These are phyloP conservation scores for Mychonastes homosphaera DNA, from an alignment of 139 green algal genomes.

Conservation along the genomic window DNA sequence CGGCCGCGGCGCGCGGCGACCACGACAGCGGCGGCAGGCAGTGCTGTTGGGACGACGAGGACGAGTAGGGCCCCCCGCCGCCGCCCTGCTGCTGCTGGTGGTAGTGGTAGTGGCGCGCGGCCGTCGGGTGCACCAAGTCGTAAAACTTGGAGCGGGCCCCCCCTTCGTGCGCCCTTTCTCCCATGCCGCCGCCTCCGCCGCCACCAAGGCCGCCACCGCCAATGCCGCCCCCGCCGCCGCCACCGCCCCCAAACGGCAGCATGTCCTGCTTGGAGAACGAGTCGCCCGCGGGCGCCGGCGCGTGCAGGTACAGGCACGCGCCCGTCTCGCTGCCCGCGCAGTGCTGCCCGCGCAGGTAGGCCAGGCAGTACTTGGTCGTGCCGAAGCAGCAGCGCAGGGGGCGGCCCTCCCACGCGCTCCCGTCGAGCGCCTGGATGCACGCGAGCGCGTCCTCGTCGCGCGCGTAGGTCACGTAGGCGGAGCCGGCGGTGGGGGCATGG, in stretches of 20 bases:
- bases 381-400: conserved; percentile 57
- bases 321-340: conserved; percentile 86
- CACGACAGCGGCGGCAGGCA: no score
- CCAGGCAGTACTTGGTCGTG: conserved; percentile 95
- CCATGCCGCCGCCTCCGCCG: no score
- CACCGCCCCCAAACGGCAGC: conserved; percentile 8
- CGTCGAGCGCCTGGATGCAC: conserved; percentile 77
- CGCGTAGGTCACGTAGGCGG: conserved; percentile 79
- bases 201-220: no score
- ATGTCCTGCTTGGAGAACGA: conserved; percentile 22
- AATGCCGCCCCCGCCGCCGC: no score
- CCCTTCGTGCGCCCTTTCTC: no score
- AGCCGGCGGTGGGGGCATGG: conserved; percentile 54
- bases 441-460: conserved; percentile 56
- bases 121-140: conserved; percentile 19
- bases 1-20: no score
- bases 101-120: no score
- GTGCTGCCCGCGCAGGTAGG: conserved; percentile 71
- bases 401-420: conserved; percentile 47
- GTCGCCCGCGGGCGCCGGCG: conserved; percentile 2
- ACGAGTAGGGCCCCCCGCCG: no score
- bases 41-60: no score
- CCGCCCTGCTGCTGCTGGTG: no score
- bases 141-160: conserved; percentile 14
- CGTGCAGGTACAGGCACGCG: conserved; percentile 91